Percentiles rank a stretch among this genome's conserved stretches.
Conservation (phyloP, 2,329 filamentous ascomycete genomes). For the Scedosporium aurantiacum region DNA sequence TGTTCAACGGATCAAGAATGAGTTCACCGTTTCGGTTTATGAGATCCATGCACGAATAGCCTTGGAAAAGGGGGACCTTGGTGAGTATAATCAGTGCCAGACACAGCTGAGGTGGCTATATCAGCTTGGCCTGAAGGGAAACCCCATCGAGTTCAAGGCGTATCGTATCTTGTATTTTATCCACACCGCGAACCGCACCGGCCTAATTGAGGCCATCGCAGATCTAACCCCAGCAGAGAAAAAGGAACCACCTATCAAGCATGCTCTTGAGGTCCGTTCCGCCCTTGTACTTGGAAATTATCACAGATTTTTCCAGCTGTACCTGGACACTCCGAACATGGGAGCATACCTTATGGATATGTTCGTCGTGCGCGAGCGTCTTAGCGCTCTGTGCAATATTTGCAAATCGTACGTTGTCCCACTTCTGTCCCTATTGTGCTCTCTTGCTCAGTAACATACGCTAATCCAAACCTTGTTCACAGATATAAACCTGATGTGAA, state of each 20-base stretch:
- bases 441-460: slow-evolving; percentile 6
- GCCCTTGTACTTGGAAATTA: slow-evolving; percentile 90
- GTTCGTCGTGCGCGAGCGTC: slow-evolving; percentile 89
- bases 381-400: slow-evolving; percentile 81
- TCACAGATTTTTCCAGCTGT: slow-evolving; percentile 95
- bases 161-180: slow-evolving; percentile 99
- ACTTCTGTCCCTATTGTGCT: not conserved
- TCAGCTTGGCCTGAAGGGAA: slow-evolving; percentile 73
- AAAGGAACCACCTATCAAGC: slow-evolving; percentile 69
- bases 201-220: slow-evolving; percentile 95
- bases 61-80: slow-evolving; percentile 94
- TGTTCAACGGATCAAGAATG: slow-evolving; percentile 91
- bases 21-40: slow-evolving; percentile 93
- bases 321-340: slow-evolving; percentile 91
- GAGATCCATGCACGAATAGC: slow-evolving; percentile 97
- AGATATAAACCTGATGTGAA: slow-evolving; percentile 90
- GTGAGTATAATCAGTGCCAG: slow-evolving; percentile 99
- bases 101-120: slow-evolving; percentile 93
- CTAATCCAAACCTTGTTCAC: slow-evolving; percentile 30
- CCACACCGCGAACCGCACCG: slow-evolving; percentile 94
- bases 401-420: slow-evolving; percentile 75
- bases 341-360: slow-evolving; percentile 98
- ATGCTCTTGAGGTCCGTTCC: slow-evolving; percentile 84
- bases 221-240: slow-evolving; percentile 99
- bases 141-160: slow-evolving; percentile 91